Percentiles rank a stretch among this genome's conserved stretches.
Conservation (phyloP, 768 basidiomycete species). For the Hortiboletus campestris region DNA sequence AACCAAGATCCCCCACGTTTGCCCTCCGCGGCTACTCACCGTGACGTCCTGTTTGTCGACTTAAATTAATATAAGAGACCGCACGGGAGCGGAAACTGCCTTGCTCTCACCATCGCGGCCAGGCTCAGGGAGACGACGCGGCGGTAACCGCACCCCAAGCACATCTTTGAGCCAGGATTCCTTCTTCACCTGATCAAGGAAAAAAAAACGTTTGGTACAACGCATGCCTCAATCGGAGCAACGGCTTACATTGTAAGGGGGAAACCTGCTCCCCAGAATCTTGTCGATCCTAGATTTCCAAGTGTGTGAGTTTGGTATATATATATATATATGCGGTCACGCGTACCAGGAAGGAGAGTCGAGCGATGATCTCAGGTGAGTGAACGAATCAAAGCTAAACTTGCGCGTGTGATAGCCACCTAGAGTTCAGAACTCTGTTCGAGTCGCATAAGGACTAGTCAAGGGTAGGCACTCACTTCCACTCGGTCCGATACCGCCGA, state of each 20-base stretch:
- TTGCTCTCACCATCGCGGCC: slow-evolving; percentile 12
- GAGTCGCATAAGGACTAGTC: neutral
- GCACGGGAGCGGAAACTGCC: neutral
- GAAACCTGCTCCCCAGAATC: slow-evolving; percentile 28
- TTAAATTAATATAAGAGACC: slow-evolving; percentile 17
- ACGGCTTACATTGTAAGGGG: slow-evolving; percentile 27
- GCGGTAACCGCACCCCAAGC: slow-evolving; percentile 19
- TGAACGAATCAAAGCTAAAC: slow-evolving; percentile 74
- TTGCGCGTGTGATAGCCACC: slow-evolving; percentile 74
- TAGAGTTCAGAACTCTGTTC: slow-evolving; percentile 19
- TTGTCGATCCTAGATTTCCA: slow-evolving; percentile 20
- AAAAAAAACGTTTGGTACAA: neutral
- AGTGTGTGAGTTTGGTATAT: neutral
- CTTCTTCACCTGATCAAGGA: slow-evolving; percentile 22
- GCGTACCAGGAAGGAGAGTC: slow-evolving; percentile 39
- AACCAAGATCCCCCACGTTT: slow-evolving; percentile 7
- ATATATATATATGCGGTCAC: neutral
- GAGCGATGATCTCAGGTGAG: slow-evolving; percentile 61
- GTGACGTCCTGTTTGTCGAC: slow-evolving; percentile 1
- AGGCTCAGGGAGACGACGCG: slow-evolving; percentile 15
- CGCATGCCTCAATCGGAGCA: neutral
- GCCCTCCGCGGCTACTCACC: neutral
- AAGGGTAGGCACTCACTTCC: slow-evolving; percentile 53
- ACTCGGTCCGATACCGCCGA: slow-evolving; percentile 71
- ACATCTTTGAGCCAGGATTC: slow-evolving; percentile 17